Base-by-base conservation (phyloP, 352 stramenopile genomes). In the Phytophthora sp. region DNA sequence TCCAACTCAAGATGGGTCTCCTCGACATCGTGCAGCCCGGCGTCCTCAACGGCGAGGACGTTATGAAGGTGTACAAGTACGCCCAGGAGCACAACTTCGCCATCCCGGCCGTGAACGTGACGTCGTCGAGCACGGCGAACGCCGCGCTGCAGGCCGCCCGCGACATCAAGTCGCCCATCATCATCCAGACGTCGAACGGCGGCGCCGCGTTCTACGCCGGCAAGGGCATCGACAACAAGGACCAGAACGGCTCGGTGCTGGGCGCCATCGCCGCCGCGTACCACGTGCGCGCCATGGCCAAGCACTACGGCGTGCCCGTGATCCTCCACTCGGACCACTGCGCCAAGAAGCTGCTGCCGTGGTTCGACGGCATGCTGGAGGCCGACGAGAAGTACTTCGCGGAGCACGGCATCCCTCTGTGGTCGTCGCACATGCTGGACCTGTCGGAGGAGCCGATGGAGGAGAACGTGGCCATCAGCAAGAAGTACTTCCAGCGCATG, bases 291-390 rank as follows among this genome's bases (percentile, higher is more conserved):
- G 84, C 95, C 62, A 96, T 99, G 76, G 97, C 97, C 67, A 92
- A 96, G 76, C 83, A 97, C 74, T 99, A 99, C 85, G 91, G 91
- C 54, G 88, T 99, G 58, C 96, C 96, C 5, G 96, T 99, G 37
- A 95, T 99, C 54, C 84, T 99, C 49, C 97, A 99, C 94, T 99
- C 96, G 62, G 97, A 99, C 79, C 97, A 99, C 82, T 99, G 97
- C 84, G 95, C 97, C 75, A 99, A 99, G 91, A 98, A 98, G 69
- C 87, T 99, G 69, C 83, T 99, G 71, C 96, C 96, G 41, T 99
- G 97, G 97, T 98, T 98, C 69, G 96, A 99, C 76, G 97, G 97
- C 45, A 97, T 99, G 79, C 79, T 99, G 37, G 78, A 89, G 37
- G 97, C 96, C 23, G 91, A 97, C 62, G 96, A 99, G 81, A 91